Base-by-base conservation (phyloP, 768 basidiomycete genomes). In the Termitomyces sp. region DNA sequence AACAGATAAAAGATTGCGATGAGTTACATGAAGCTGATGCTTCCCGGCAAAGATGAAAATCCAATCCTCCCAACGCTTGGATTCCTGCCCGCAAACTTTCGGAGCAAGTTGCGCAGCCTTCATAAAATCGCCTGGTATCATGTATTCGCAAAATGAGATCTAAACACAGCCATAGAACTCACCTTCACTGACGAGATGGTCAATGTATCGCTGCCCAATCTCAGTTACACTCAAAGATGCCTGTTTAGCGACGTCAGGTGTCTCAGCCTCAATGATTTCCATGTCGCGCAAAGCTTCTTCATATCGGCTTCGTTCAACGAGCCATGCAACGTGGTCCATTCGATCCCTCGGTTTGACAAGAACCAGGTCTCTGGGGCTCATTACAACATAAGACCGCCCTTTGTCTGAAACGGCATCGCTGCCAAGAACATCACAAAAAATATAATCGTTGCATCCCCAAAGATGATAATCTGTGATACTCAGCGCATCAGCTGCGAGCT, bases 371-470 rank as follows among this genome's bases (percentile, higher is more conserved):
- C 82, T 80, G 8, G 97, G 97, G 59, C 90, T 91, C 64, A 93
- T 72, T 13, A 97, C 94, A 29, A 94, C 78, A 67, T 93, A 97
- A 53, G 82, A 83, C 57, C 83, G 76, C 18, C 73, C 76, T 39
- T 72, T 74, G 10, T 66, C 69, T 46, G 67, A 61, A 6, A 56
- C 59, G 16, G 63, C 63, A 37, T 69, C 73, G 7, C 69, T 69
- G 4, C 64, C 64, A 6, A 65, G 62, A n/a, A 70, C 67, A 50
- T 85, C 85, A 6, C 82, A 81, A 14, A 97, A 75, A 9, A 80
- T 71, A 66, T 99, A 98, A 68, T 99, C 96, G 64, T 94, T 94
- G 69, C 97, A 98, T 4, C 87, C 86, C 83, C 90, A 97, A 9
- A 81, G 74, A 65, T 92, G 87, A 70, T 81, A 98, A 63, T 87